Evolutionary conservation across 139 green algal genomes (phyloP).

Genomic region (Chlorella ohadii): DNA sequence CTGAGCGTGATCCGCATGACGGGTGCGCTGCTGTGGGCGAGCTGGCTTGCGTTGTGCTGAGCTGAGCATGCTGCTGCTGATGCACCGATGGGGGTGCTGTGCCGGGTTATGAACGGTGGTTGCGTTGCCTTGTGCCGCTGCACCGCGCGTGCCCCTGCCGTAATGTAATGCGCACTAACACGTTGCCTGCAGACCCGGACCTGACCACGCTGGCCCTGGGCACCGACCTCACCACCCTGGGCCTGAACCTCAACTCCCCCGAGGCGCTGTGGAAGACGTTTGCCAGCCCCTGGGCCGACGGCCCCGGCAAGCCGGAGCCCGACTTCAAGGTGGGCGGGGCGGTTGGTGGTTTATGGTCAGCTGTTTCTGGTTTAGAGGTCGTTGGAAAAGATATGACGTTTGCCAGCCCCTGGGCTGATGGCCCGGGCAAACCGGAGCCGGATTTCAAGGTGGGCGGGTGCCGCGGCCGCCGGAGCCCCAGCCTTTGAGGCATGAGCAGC

Average conservation of each 20-base stretch:
- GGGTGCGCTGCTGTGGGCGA: slow-evolving; percentile 12
- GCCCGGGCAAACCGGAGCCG: slow-evolving; percentile 72
- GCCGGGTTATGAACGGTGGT: too few relatives aligned
- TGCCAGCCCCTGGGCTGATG: slow-evolving; percentile 87
- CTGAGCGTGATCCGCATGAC: slow-evolving; percentile 89
- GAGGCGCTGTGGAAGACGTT: slow-evolving; percentile 88
- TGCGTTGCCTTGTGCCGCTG: too few relatives aligned
- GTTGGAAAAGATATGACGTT: too few relatives aligned
- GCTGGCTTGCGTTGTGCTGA: too few relatives aligned
- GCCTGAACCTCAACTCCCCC: slow-evolving; percentile 72
- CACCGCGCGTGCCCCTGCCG: slow-evolving; percentile 58
- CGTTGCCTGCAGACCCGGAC: slow-evolving; percentile 91
- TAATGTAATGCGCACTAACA: too few relatives aligned
- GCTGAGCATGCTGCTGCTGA: neutral
- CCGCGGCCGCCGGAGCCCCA: too few relatives aligned
- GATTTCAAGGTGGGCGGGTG: slow-evolving; percentile 81
- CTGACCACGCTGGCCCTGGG: slow-evolving; percentile 95
- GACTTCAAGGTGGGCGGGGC: slow-evolving; percentile 83
- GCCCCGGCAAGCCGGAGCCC: slow-evolving; percentile 72
- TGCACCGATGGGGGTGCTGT: too few relatives aligned
- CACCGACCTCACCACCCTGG: slow-evolving; percentile 95
- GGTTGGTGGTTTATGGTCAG: too few relatives aligned
- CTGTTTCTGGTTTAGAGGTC: too few relatives aligned
- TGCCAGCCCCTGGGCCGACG: slow-evolving; percentile 87
- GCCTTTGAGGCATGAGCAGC: too few relatives aligned